These are phyloP conservation scores for Neurospora discreta DNA, from an alignment of 495 filamentous ascomycete species.

Conservation along the genomic window DNA sequence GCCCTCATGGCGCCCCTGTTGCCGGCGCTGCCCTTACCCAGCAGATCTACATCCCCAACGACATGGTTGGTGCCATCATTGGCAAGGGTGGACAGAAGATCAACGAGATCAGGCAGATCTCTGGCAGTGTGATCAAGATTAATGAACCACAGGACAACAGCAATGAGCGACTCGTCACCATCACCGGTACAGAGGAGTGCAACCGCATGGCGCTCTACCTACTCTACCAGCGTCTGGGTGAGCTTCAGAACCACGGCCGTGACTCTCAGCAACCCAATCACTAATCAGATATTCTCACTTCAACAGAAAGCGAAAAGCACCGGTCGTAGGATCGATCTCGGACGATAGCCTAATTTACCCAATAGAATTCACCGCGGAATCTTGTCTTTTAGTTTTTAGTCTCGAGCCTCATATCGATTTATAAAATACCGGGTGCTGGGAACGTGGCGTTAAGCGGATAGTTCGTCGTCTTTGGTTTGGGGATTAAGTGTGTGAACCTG, in stretches of 20 bases:
- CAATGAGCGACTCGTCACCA: constrained; percentile 94
- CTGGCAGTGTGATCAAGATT: constrained; percentile 98
- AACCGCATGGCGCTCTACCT: constrained; percentile 99
- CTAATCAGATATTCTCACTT: constrained; percentile 9
- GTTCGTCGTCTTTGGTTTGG: neutral
- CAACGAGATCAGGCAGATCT: constrained; percentile 94
- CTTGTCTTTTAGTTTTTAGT: neutral
- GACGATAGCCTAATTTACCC: neutral
- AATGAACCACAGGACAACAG: constrained; percentile 98
- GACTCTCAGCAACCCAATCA: constrained; percentile 2
- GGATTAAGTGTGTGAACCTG: neutral
- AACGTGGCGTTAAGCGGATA: neutral
- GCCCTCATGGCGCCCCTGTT: constrained; percentile 58
- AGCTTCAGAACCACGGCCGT: constrained; percentile 30
- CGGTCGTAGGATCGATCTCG: constrained; percentile 38
- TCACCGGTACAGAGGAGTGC: constrained; percentile 93
- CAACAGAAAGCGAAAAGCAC: constrained; percentile 75
- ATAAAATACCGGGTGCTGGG: neutral
- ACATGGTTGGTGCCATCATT: constrained; percentile 99
- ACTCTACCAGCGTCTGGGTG: constrained; percentile 94
- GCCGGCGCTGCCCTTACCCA: constrained; percentile 70
- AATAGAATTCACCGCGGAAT: neutral
- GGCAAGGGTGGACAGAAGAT: constrained; percentile 98
- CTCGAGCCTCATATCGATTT: neutral
- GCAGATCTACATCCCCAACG: constrained; percentile 98